phyloP scores from a whole-genome alignment of 768 basidiomycete species.

The Macrocybe gigantea region DNA sequence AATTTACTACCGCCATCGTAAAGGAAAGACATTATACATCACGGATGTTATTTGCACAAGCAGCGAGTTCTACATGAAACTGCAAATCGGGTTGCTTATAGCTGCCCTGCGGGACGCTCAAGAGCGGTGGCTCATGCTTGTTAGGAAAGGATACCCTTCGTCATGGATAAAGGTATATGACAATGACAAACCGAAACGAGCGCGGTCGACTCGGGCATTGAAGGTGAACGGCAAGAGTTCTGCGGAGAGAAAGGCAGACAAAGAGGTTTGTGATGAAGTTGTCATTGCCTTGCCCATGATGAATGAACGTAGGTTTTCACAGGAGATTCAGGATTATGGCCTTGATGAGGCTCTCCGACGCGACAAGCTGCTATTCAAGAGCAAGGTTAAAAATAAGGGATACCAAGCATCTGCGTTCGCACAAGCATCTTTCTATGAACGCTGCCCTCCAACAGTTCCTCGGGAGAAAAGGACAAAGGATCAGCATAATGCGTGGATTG shows the following conservation, averaged over 20 bases:
- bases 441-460: too few species aligned
- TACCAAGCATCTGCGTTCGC: too few species aligned
- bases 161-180: background rate
- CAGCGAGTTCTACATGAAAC: background rate
- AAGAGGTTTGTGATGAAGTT: background rate
- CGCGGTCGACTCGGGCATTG: too few species aligned
- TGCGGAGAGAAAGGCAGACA: background rate
- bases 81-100: slow-evolving; percentile 3
- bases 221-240: background rate
- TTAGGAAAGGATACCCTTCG: too few species aligned
- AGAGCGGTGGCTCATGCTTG: background rate
- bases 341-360: too few species aligned
- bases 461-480: too few species aligned
- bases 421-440: too few species aligned
- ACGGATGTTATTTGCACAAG: slow-evolving; percentile 3
- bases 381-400: too few species aligned
- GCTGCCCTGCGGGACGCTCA: slow-evolving; percentile 1
- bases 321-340: too few species aligned
- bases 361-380: too few species aligned
- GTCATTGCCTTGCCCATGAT: background rate
- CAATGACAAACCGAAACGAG: background rate
- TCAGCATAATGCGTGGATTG: too few species aligned
- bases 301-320: background rate
- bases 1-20: slow-evolving; percentile 4
- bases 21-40: slow-evolving; percentile 4